A percentile compares a stretch with the other conserved stretches of the same genome.
phyloP scores from a whole-genome alignment of 108 stramenopile species.

The Chaetoceros muelleri region DNA sequence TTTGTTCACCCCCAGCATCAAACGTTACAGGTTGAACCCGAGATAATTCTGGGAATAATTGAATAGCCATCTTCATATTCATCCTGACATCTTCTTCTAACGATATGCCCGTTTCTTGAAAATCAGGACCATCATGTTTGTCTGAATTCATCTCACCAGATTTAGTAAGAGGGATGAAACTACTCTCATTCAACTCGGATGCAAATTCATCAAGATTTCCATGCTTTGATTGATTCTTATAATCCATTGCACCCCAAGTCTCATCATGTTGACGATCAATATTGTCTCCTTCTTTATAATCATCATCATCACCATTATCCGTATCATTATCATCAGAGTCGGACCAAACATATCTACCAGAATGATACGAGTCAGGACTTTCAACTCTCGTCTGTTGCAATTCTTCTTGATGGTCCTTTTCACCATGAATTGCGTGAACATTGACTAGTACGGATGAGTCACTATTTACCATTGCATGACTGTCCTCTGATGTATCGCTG shows the following conservation, averaged over 20 bases:
- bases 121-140: slow-evolving; percentile 1
- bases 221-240: slow-evolving; percentile 5
- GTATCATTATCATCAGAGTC: slow-evolving; percentile 11
- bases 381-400: neutral
- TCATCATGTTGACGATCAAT: slow-evolving; percentile 2
- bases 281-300: neutral
- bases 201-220: slow-evolving; percentile 40
- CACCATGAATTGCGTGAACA: neutral
- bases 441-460: neutral
- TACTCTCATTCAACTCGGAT: slow-evolving; percentile 33
- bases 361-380: neutral
- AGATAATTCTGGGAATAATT: slow-evolving; percentile 3
- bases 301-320: slow-evolving; percentile 7
- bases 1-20: neutral
- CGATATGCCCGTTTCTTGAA: neutral
- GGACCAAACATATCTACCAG: slow-evolving; percentile 3
- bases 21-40: neutral
- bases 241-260: too few relatives aligned
- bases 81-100: slow-evolving; percentile 12
- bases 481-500: neutral
- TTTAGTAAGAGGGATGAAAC: slow-evolving; percentile 8
- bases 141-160: slow-evolving; percentile 16
- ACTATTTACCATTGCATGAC: neutral
- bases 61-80: neutral
- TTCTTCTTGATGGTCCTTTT: neutral